A percentile compares a stretch with the other conserved stretches of the same genome.
Evolutionary conservation across 495 filamentous ascomycete species (phyloP).

Genomic region (Penicillium simplicissimum): DNA sequence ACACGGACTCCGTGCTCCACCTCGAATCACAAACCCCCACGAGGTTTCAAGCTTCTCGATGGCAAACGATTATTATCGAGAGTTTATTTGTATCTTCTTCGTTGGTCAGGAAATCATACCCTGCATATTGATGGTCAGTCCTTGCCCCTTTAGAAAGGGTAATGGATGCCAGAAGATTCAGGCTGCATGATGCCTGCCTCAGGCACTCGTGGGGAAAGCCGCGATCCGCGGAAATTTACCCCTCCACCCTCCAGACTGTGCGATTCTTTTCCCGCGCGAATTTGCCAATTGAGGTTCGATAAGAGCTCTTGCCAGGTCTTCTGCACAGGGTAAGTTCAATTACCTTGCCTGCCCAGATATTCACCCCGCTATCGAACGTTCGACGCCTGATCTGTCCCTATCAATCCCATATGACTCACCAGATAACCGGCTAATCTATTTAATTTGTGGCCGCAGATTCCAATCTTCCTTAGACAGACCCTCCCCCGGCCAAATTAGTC

Average conservation of each 20-base stretch:
- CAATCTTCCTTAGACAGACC: not conserved
- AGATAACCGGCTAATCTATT: constrained; percentile 6
- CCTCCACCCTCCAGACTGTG: constrained; percentile 34
- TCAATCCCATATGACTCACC: constrained; percentile 16
- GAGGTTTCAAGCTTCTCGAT: not conserved
- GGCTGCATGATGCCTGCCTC: constrained; percentile 23
- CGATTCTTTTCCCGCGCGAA: constrained; percentile 18
- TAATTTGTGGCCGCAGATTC: not conserved
- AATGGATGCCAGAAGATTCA: not conserved
- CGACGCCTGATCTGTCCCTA: not conserved
- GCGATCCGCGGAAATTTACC: constrained; percentile 40
- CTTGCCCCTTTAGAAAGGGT: too few species aligned
- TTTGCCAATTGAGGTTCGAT: constrained; percentile 20
- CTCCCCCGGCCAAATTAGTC: not conserved
- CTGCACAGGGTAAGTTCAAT: not conserved
- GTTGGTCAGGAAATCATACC: too few species aligned
- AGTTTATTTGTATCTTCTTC: too few species aligned
- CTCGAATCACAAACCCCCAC: not conserved
- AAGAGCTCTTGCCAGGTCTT: constrained; percentile 3
- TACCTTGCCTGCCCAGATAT: not conserved
- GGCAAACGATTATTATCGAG: not conserved
- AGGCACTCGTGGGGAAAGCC: constrained; percentile 35
- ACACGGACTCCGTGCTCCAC: not conserved
- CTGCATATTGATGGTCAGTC: too few species aligned
- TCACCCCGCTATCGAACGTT: not conserved